Conservation (phyloP, 192 early-diverging fungal species). For the Coemansia sp. region DNA sequence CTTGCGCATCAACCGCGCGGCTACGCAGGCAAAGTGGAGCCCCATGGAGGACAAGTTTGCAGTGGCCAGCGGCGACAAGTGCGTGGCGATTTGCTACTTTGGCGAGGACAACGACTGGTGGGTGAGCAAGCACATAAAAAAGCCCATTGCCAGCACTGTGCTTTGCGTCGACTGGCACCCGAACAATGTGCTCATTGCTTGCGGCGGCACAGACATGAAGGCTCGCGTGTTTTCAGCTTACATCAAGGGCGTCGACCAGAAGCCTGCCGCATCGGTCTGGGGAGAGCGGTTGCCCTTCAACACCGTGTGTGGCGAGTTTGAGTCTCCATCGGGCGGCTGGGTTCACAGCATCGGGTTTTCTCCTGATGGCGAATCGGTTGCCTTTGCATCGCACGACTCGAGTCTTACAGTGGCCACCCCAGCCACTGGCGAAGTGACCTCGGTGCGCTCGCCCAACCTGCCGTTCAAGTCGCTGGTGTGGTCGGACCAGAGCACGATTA, state of each 20-base stretch:
- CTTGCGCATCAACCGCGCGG: constrained; percentile 93
- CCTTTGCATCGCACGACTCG: constrained; percentile 84
- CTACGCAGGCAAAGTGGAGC: constrained; percentile 90
- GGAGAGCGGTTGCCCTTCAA: constrained; percentile 93
- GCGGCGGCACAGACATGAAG: constrained; percentile 83
- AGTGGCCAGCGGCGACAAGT: constrained; percentile 86
- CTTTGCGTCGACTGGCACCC: constrained; percentile 94
- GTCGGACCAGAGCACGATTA: constrained; percentile 69
- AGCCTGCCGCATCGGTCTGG: constrained; percentile 83
- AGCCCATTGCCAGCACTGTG: constrained; percentile 87
- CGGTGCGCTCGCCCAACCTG: constrained; percentile 62
- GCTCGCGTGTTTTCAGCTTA: constrained; percentile 93
- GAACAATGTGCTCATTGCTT: constrained; percentile 91
- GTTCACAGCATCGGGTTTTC: constrained; percentile 85
- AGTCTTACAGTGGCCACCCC: constrained; percentile 75
- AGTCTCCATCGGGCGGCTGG: constrained; percentile 77
- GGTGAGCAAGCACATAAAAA: constrained; percentile 92
- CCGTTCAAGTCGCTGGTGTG: constrained; percentile 79
- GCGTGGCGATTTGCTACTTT: constrained; percentile 93
- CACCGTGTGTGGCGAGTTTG: constrained; percentile 86
- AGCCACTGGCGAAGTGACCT: constrained; percentile 57
- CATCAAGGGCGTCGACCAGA: constrained; percentile 92
- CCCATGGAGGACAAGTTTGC: constrained; percentile 98
- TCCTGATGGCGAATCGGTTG: constrained; percentile 82
- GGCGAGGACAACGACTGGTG: constrained; percentile 97